A percentile compares a stretch with the other conserved stretches of the same genome.
Conservation (phyloP, 345 rosid species). For the Hibiscus trionum region DNA sequence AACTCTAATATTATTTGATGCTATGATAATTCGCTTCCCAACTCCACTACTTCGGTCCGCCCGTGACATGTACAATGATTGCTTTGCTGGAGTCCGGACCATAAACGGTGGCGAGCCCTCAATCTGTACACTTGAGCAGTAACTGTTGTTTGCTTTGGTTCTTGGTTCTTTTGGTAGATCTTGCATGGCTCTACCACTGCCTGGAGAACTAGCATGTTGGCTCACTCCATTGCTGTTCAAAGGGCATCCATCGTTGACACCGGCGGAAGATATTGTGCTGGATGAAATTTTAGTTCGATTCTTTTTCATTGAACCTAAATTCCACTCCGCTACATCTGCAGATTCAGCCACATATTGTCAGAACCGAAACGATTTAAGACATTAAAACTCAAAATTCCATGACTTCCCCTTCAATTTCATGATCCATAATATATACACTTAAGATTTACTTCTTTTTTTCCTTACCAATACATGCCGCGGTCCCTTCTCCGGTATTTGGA, state of each 20-base stretch:
- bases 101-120: constrained; percentile 10
- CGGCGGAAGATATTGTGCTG: constrained; percentile 9
- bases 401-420: background rate
- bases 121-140: background rate
- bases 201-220: constrained; percentile 4
- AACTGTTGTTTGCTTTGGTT: background rate
- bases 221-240: constrained; percentile 11
- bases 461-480: background rate
- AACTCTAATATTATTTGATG: constrained; percentile 26
- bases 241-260: constrained; percentile 12
- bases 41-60: constrained; percentile 14
- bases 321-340: background rate
- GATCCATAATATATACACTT: background rate
- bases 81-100: constrained; percentile 21
- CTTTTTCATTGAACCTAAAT: constrained; percentile 1
- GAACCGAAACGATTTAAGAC: background rate
- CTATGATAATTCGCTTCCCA: constrained; percentile 36
- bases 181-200: constrained; percentile 7
- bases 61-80: background rate
- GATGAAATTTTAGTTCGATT: constrained; percentile 2
- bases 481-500: background rate
- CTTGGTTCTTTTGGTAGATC: constrained; percentile 10
- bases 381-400: background rate
- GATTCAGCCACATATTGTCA: background rate
- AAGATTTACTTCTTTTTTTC: constrained; percentile 7